Evolutionary conservation across 345 rosid genomes (phyloP), one percentile per base, ranked within the genome.

Genomic region (Ceriops tagal): DNA sequence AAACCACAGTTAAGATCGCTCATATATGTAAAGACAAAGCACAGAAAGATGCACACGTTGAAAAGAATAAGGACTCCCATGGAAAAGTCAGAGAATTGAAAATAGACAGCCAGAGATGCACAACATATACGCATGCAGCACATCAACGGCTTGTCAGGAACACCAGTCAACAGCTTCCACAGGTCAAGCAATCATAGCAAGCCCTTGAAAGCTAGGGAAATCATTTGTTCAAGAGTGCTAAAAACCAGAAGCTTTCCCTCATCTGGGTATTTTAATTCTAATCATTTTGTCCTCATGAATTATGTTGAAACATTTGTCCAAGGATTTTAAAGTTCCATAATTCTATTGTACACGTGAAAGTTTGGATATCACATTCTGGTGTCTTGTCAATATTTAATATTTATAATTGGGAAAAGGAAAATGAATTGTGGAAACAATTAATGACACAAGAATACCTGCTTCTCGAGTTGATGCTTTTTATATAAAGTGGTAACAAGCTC

Each of bases 391-490:
- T 53, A 53, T 24, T 56, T 56, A n/a, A 21, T 8, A 22, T 21
- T 21, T 21, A 27, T 27, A 24, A 27, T 22, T 22, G 28, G 28
- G 59, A 56, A 56, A 43, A 15, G 1, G 5, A 2, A 43, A 43
- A 43, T 16, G 15, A 58, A 22, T 21, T 35, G 35, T 22, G 28
- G 8, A 47, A 35, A n/a, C 34, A 34, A 58, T 21, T 8, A 49
- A 19, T 26, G 52, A 53, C 24, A 47, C 28, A 52, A 72, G 31
- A 51, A 24, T 79, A 92, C 99, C 99, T 92, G 99, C 81, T 89
- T 92, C 85, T 89, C 97, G 63, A 83, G 89, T 80, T 90, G 98
- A 79, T 84, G 98, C 81, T 92, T 96, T 32, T 89, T 77, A 75
- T 83, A 90, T 74, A 92, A 64, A 22, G 91, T 85, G 76, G 89